Percentiles rank a stretch among this genome's conserved stretches.
phyloP scores from a whole-genome alignment of 139 green algal genomes.

The Micromonas pusilla region DNA sequence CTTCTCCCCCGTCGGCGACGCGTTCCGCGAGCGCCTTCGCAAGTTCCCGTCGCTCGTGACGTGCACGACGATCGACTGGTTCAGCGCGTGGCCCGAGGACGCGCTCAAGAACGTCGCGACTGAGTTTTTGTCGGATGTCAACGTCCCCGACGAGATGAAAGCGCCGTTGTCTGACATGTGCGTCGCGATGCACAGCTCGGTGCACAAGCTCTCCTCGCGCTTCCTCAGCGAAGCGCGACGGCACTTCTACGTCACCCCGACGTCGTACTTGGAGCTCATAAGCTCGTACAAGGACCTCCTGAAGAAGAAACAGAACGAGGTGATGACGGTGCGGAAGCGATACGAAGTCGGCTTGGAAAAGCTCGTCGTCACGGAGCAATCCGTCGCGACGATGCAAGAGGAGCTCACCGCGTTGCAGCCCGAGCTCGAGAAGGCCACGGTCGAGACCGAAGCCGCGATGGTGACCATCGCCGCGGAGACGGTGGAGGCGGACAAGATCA shows the following conservation, averaged over 20 bases:
- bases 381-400: constrained; percentile 64
- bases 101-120: constrained; percentile 61
- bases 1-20: constrained; percentile 62
- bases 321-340: constrained; percentile 60
- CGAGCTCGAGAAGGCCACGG: constrained; percentile 66
- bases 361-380: constrained; percentile 60
- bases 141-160: constrained; percentile 52
- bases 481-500: constrained; percentile 71
- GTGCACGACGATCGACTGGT: constrained; percentile 82
- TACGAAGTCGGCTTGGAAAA: constrained; percentile 64
- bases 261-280: constrained; percentile 70
- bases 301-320: constrained; percentile 55
- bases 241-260: constrained; percentile 69
- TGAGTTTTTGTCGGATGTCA: constrained; percentile 39
- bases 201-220: constrained; percentile 40
- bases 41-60: constrained; percentile 76
- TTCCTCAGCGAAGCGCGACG: constrained; percentile 55
- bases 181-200: constrained; percentile 57
- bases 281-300: constrained; percentile 59
- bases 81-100: constrained; percentile 70
- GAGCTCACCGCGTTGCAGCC: constrained; percentile 68
- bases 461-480: constrained; percentile 84
- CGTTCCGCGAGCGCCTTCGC: constrained; percentile 67
- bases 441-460: constrained; percentile 74
- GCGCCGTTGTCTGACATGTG: constrained; percentile 60